Evolutionary conservation across 1,139 yeast species (phyloP), one percentile per base, ranked within the genome.

Genomic region (Geotrichum cucujoidarum): DNA sequence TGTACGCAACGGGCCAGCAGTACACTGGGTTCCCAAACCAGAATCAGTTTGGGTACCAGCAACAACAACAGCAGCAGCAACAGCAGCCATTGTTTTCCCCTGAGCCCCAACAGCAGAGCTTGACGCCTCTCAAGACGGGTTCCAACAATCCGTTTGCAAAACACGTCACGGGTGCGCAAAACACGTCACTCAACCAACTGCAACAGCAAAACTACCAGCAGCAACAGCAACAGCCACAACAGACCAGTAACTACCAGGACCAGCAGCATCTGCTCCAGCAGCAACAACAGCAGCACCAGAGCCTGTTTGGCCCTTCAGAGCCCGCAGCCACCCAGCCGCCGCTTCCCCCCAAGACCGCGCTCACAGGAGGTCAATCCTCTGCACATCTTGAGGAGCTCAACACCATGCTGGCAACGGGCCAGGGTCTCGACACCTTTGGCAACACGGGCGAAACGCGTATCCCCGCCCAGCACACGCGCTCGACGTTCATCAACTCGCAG

Each of bases 391-490:
- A 89, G 17, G 92, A 86, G 56, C 76, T 90, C 61, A 89, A 90
- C 67, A 76, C 77, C 52, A 72, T 90, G 51, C 74, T 90, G 56
- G 85, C 95, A 11, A 79, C 82, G 48, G 97, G 96, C 33, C 86
- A 95, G 0, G 97, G 97, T 21, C 73, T 89, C 50, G 98, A 92
- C 67, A 90, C 97, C 0, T 92, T 87, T 66, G 98, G 98, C 67
- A 92, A 92, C 66, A 83, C 88, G 4, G 98, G 98, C 47, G 85
- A 83, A 14, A 69, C 82, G 25, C 81, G 97, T 69, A 78, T 92
- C 51, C 95, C 97, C 11, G 95, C 95, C 47, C 97, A 92, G 62
- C 95, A 86, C 65, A 90, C 97, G 1, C 80, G 78, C 57, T 80
- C 94, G 7, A 81, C 78, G 18, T 89, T 88, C 63, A 76, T 90